Conservation (phyloP, 2,329 filamentous ascomycete genomes). For the Lithohypha guttulata region DNA sequence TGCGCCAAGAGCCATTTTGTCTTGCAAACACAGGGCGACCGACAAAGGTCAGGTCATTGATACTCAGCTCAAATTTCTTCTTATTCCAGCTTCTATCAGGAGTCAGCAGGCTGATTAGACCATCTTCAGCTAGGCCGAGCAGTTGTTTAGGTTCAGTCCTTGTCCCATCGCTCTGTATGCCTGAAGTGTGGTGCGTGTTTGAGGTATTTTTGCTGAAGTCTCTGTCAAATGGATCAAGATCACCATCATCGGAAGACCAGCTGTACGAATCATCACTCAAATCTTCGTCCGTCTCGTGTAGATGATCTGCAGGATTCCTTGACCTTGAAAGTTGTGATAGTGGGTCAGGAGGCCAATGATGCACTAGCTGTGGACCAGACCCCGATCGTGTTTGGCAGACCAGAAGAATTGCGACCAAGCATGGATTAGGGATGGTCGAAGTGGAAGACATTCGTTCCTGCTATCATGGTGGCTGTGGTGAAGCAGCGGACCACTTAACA, state of each 20-base stretch:
- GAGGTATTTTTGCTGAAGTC: neutral
- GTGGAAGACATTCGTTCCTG: conserved; percentile 39
- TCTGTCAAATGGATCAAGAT: neutral
- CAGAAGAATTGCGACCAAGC: conserved; percentile 59
- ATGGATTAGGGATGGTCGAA: conserved; percentile 41
- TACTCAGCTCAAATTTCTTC: conserved; percentile 66
- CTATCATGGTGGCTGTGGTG: no score
- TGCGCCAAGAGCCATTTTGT: conserved; percentile 66
- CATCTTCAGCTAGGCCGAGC: conserved; percentile 66
- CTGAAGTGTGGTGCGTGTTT: conserved; percentile 24
- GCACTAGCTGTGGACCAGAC: conserved; percentile 71
- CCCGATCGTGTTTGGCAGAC: conserved; percentile 68
- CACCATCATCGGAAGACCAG: conserved; percentile 17
- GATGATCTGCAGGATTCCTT: conserved; percentile 9
- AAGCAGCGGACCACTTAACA: no score
- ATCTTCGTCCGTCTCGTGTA: conserved; percentile 17
- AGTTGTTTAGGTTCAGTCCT: conserved; percentile 34
- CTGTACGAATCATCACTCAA: conserved; percentile 20
- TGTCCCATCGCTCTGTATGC: conserved; percentile 43
- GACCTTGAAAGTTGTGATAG: conserved; percentile 15
- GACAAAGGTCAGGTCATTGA: conserved; percentile 70
- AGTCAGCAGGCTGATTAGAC: conserved; percentile 69
- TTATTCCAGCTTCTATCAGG: conserved; percentile 66
- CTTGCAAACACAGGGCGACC: conserved; percentile 76
- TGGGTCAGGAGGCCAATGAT: conserved; percentile 63